Percentiles rank a stretch among this genome's conserved stretches.
These are phyloP conservation scores for Clavispora asparagi DNA, from an alignment of 805 yeast species.

Conservation along the genomic window DNA sequence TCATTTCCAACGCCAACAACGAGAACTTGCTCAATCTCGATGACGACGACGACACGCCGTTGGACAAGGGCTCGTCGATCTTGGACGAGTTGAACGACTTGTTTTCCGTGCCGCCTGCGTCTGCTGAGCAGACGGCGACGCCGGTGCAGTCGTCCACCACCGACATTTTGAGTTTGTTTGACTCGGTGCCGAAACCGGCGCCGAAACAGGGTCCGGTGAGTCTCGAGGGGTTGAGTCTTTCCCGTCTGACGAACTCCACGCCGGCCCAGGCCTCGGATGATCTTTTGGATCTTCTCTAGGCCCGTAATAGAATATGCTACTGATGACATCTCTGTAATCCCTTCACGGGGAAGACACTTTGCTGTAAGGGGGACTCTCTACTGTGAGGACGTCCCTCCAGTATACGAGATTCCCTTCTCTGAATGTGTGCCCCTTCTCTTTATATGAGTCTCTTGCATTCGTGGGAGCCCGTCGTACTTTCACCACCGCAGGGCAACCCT, in stretches of 20 bases:
- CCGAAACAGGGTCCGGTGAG: background rate
- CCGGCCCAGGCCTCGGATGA: constrained; percentile 20
- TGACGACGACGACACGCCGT: constrained; percentile 41
- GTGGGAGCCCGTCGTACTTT: too few relatives aligned
- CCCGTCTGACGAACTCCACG: background rate
- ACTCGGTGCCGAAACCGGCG: constrained; percentile 9
- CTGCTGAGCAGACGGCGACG: constrained; percentile 6
- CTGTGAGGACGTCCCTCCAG: too few relatives aligned
- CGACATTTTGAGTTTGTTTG: constrained; percentile 47
- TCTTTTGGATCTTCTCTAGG: constrained; percentile 34
- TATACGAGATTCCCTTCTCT: too few relatives aligned
- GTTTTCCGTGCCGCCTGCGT: constrained; percentile 41
- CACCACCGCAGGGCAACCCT: too few relatives aligned
- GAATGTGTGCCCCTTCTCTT: too few relatives aligned
- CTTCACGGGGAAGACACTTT: too few relatives aligned
- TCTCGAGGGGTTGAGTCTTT: background rate
- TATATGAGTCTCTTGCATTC: too few relatives aligned
- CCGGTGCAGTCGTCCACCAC: constrained; percentile 19
- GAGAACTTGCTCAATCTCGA: constrained; percentile 86
- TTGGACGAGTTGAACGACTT: constrained; percentile 75
- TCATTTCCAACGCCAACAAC: constrained; percentile 56
- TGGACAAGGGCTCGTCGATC: constrained; percentile 27
- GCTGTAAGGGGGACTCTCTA: too few relatives aligned
- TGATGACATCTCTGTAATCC: too few relatives aligned
- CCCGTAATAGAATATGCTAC: background rate